These are phyloP conservation scores for Perkinsus chesapeaki DNA, from an alignment of 169 alveolate species.

Conservation along the genomic window DNA sequence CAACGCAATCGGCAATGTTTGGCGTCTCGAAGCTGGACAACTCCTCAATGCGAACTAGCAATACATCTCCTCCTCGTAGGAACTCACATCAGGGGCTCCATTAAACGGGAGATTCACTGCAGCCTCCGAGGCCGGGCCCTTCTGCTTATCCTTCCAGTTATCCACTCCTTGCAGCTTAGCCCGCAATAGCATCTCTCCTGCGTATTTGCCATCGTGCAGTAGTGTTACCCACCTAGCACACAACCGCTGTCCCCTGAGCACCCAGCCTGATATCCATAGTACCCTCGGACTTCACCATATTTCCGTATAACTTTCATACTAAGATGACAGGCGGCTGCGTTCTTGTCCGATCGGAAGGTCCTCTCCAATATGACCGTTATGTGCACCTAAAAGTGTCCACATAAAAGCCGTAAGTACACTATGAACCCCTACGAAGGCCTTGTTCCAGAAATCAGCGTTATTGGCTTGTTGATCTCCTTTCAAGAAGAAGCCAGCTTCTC, in stretches of 20 bases:
- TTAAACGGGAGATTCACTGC: not conserved
- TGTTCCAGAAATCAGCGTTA: not conserved
- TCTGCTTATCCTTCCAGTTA: not conserved
- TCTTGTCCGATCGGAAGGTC: not conserved
- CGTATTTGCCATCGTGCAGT: not conserved
- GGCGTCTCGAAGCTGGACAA: no score
- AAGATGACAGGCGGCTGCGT: not conserved
- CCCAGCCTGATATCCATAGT: no score
- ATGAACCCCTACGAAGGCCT: not conserved
- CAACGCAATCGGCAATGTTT: no score
- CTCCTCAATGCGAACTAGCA: not conserved
- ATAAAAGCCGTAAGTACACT: no score
- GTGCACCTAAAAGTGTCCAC: not conserved
- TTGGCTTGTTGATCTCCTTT: not conserved
- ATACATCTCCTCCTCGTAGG: not conserved
- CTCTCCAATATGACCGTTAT: not conserved
- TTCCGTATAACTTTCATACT: not conserved
- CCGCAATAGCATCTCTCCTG: not conserved
- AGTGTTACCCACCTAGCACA: not conserved
- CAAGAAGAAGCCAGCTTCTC: not conserved
- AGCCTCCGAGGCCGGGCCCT: not conserved
- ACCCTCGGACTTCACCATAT: not conserved
- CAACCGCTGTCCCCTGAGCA: no score
- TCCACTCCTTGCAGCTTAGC: not conserved
- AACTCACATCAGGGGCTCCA: not conserved